phyloP scores from a whole-genome alignment of 257 asterid genomes.

The Haberlea rhodopensis region DNA sequence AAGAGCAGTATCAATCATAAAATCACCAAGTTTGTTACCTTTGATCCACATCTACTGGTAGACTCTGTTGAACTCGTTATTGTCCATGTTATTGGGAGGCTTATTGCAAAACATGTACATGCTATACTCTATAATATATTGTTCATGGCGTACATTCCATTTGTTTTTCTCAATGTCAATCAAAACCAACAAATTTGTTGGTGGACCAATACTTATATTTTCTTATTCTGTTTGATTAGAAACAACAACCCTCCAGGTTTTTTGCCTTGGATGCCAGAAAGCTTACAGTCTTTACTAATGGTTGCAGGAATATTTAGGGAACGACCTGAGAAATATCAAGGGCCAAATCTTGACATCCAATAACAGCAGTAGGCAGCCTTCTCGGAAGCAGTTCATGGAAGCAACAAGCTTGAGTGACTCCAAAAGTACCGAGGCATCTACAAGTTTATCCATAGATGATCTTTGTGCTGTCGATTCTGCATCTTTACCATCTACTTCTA shows the following conservation, averaged over 20 bases:
- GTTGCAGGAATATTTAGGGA: slow-evolving; percentile 53
- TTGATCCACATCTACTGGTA: neutral
- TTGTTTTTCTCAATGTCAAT: too few relatives aligned
- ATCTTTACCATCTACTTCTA: slow-evolving; percentile 57
- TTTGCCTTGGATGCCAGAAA: neutral
- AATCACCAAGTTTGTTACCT: too few relatives aligned
- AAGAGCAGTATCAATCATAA: too few relatives aligned
- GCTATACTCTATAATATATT: too few relatives aligned
- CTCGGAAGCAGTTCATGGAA: slow-evolving; percentile 61
- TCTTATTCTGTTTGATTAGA: neutral
- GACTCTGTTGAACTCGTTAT: neutral
- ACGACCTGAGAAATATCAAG: slow-evolving; percentile 57
- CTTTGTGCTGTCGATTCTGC: too few relatives aligned
- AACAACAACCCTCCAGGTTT: slow-evolving; percentile 1
- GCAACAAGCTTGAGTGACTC: too few relatives aligned
- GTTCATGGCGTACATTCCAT: too few relatives aligned
- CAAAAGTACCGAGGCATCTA: too few relatives aligned
- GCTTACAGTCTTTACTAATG: slow-evolving; percentile 3
- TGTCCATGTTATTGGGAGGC: neutral
- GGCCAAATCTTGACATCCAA: slow-evolving; percentile 53
- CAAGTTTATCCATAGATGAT: too few relatives aligned
- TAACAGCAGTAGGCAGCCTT: slow-evolving; percentile 50
- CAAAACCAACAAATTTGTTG: too few relatives aligned
- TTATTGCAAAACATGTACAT: neutral
- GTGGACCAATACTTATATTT: slow-evolving; percentile 1